A percentile compares a stretch with the other conserved stretches of the same genome.
phyloP scores from a whole-genome alignment of 345 rosid species.

The Rhodamnia argentea region DNA sequence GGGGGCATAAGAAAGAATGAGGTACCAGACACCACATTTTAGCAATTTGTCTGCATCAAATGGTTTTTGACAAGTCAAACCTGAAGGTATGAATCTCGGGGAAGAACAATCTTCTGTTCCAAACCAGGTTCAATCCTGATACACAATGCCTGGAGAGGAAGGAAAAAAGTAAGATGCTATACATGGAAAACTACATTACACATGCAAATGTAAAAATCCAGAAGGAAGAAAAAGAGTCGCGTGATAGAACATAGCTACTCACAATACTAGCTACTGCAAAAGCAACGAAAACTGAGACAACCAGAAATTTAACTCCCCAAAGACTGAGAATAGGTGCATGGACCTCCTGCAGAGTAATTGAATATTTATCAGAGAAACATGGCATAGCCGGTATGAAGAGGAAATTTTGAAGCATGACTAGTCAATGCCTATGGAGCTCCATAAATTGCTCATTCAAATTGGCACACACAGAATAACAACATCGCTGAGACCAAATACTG shows the following conservation, averaged over 20 bases:
- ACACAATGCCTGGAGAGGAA: slow-evolving; percentile 51
- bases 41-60: neutral
- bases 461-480: neutral
- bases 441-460: neutral
- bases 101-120: slow-evolving; percentile 96
- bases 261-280: slow-evolving; percentile 74
- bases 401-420: neutral
- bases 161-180: neutral
- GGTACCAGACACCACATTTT: neutral
- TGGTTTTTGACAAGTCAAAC: slow-evolving; percentile 23
- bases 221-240: neutral
- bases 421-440: neutral
- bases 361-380: neutral
- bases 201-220: neutral
- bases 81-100: slow-evolving; percentile 95
- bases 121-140: slow-evolving; percentile 90
- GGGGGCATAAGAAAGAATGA: slow-evolving; percentile 5
- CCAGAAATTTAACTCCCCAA: slow-evolving; percentile 76
- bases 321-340: slow-evolving; percentile 75
- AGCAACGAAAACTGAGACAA: slow-evolving; percentile 67
- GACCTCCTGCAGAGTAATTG: slow-evolving; percentile 39
- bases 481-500: neutral
- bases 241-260: slow-evolving; percentile 22
- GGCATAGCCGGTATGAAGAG: slow-evolving; percentile 1
- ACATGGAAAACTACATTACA: neutral